A percentile compares a stretch with the other conserved stretches of the same genome.
Evolutionary conservation across 805 yeast genomes (phyloP).

Genomic region (Yarrowia bubula): DNA sequence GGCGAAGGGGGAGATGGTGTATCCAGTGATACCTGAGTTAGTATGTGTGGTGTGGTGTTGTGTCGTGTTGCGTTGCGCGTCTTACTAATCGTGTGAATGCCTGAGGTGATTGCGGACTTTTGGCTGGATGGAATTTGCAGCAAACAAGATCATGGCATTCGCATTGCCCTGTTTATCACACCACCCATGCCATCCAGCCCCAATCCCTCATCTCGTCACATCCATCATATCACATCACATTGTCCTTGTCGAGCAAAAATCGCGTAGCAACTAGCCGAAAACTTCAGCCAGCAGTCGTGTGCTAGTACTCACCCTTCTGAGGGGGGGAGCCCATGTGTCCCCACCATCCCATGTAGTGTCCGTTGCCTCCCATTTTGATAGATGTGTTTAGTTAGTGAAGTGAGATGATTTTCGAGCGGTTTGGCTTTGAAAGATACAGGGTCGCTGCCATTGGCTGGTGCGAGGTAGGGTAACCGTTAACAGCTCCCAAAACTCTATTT

Average conservation of each 20-base stretch:
- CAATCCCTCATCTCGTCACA: too few species aligned
- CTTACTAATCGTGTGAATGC: background rate
- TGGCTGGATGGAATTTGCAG: too few species aligned
- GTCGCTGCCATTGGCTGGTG: constrained; percentile 8
- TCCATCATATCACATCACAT: too few species aligned
- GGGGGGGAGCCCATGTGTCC: constrained; percentile 65
- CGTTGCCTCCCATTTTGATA: constrained; percentile 61
- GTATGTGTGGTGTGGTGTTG: background rate
- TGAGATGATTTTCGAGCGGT: constrained; percentile 24
- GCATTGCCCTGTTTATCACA: too few species aligned
- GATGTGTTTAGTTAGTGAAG: constrained; percentile 25
- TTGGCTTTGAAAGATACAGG: constrained; percentile 22
- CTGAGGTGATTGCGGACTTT: too few species aligned
- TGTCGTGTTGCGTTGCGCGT: background rate
- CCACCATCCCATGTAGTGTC: constrained; percentile 96
- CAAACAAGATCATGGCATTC: too few species aligned
- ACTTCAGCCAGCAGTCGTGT: background rate
- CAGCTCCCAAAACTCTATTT: too few species aligned
- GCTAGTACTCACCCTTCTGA: constrained; percentile 31
- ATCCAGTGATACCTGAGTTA: constrained; percentile 51
- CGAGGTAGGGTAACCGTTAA: constrained; percentile 14
- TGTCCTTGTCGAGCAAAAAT: too few species aligned
- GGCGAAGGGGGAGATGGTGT: constrained; percentile 90
- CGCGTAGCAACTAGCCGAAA: background rate
- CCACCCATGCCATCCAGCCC: too few species aligned